Evolutionary conservation across 2,329 filamentous ascomycete species (phyloP).

Genomic region (Fusarium redolens): DNA sequence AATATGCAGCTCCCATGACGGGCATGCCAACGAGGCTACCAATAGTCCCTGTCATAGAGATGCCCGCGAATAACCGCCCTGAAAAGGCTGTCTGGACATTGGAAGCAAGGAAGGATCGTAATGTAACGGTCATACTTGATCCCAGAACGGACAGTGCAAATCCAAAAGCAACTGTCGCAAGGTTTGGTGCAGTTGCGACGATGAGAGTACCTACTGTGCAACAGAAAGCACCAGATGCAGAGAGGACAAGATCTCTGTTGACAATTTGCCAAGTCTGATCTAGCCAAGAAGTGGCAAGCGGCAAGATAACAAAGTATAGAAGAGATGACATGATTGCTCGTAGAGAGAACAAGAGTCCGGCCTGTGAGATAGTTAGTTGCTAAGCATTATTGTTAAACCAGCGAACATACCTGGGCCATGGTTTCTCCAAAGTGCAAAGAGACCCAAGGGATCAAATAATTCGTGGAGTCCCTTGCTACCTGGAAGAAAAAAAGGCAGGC

Average conservation of each 20-base stretch:
- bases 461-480: not conserved
- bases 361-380: not conserved
- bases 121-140: not conserved
- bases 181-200: not conserved
- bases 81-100: not conserved
- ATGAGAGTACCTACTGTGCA: not conserved
- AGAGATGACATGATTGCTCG: not conserved
- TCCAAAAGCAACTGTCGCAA: not conserved
- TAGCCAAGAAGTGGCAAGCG: not conserved
- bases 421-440: not conserved
- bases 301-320: not conserved
- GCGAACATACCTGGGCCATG: not conserved
- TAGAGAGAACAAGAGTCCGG: not conserved
- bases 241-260: not conserved
- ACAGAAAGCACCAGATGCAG: not conserved
- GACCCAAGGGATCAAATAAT: not conserved
- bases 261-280: not conserved
- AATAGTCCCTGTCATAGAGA: not conserved
- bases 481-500: conserved; percentile 4
- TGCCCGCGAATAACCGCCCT: not conserved
- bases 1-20: conserved; percentile 3
- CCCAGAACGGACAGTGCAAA: not conserved
- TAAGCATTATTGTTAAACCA: fast-evolving
- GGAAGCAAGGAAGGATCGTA: conserved; percentile 3
- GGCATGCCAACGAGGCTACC: not conserved